phyloP scores from a whole-genome alignment of 179 eudicot species.

The Actinidia arguta region DNA sequence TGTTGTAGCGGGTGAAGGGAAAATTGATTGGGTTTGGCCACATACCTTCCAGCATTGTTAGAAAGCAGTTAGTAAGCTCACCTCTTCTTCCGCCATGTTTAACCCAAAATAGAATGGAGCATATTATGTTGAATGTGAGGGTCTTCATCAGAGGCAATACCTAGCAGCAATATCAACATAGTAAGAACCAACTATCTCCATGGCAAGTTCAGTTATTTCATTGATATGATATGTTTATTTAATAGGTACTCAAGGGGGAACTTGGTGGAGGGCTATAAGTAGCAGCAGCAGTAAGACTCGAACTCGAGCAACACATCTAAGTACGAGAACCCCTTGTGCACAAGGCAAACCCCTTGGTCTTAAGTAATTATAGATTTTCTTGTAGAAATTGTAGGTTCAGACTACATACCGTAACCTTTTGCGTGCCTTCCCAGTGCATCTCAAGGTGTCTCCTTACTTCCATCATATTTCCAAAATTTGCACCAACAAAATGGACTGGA shows the following conservation, averaged over 20 bases:
- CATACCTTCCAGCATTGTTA: conserved; percentile 38
- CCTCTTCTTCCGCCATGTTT: conserved; percentile 39
- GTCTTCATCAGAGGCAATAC: conserved; percentile 52
- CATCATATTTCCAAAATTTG: too few species aligned
- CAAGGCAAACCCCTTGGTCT: too few species aligned
- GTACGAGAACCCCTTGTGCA: too few species aligned
- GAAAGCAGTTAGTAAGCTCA: conserved; percentile 25
- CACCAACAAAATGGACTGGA: too few species aligned
- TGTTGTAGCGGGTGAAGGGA: conserved; percentile 46
- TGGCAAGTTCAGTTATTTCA: too few species aligned
- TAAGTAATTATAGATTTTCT: too few species aligned
- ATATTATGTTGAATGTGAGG: conserved; percentile 52
- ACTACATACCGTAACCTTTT: conserved; percentile 34
- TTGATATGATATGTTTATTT: too few species aligned
- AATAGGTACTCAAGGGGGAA: too few species aligned
- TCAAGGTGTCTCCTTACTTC: conserved; percentile 38
- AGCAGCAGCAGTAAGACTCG: too few species aligned
- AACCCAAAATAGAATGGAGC: conserved; percentile 50
- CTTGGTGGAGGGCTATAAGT: too few species aligned
- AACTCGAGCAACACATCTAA: too few species aligned
- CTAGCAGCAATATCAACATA: conserved; percentile 24
- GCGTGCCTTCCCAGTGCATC: conserved; percentile 38
- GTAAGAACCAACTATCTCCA: too few species aligned
- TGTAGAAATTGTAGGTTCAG: not conserved
- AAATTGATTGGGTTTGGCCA: conserved; percentile 50